These are phyloP conservation scores for Narthecium ossifragum DNA, from an alignment of 106 monocot species.

Conservation along the genomic window DNA sequence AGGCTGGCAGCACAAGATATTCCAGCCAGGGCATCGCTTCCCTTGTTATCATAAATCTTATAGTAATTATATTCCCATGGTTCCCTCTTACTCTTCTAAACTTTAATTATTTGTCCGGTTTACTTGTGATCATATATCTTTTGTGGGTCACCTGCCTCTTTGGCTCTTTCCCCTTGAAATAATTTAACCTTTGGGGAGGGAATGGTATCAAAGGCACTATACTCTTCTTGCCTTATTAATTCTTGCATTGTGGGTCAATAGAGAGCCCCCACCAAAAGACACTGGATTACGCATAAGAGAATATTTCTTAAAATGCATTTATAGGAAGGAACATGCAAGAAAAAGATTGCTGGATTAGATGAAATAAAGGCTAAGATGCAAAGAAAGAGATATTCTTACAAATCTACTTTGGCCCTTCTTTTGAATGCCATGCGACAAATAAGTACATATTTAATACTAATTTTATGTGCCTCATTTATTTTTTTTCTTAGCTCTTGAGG, in stretches of 20 bases:
- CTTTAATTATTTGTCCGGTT: background rate
- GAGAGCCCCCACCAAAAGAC: background rate
- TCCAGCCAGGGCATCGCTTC: constrained; percentile 15
- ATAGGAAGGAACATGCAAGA: background rate
- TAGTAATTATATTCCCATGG: constrained; percentile 9
- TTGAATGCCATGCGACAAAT: background rate
- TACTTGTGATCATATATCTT: background rate
- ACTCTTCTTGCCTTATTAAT: background rate
- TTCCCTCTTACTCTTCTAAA: constrained; percentile 1
- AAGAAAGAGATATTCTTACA: constrained; percentile 3
- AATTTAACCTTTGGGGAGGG: constrained; percentile 2
- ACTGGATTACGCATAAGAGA: constrained; percentile 3
- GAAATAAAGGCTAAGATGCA: background rate
- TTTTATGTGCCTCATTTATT: background rate
- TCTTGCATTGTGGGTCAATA: constrained; percentile 4
- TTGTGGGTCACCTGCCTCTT: background rate
- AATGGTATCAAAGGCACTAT: background rate
- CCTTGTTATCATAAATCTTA: background rate
- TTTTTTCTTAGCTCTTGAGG: background rate
- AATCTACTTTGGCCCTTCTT: background rate
- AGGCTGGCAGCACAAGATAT: constrained; percentile 12
- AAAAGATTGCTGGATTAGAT: background rate
- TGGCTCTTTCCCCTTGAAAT: background rate
- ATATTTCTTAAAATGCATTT: background rate
- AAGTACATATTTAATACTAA: background rate